phyloP scores from a whole-genome alignment of 331 rosid genomes.

The Pyracantha coccinea region DNA sequence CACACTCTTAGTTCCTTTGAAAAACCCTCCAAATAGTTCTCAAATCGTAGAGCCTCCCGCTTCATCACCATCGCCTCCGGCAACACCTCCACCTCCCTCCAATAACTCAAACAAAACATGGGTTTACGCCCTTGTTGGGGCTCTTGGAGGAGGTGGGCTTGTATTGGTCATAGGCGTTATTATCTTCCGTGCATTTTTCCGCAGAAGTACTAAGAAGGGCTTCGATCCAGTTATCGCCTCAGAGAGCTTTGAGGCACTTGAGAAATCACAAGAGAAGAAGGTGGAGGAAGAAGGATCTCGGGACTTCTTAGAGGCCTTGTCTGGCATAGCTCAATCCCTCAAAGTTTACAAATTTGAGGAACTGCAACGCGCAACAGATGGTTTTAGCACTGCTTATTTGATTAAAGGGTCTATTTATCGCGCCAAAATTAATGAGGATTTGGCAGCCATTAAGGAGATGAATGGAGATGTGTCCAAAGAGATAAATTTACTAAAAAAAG shows the following conservation, averaged over 20 bases:
- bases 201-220: conserved; percentile 30
- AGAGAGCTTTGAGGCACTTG: conserved; percentile 30
- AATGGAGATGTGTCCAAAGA: conserved; percentile 71
- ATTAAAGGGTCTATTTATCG: conserved; percentile 60
- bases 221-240: conserved; percentile 21
- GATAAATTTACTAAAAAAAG: conserved; percentile 50
- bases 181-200: conserved; percentile 22
- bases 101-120: conserved; percentile 39
- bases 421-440: conserved; percentile 56
- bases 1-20: conserved; percentile 69
- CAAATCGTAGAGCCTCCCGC: conserved; percentile 24
- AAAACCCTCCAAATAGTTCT: conserved; percentile 47
- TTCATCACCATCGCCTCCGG: conserved; percentile 29
- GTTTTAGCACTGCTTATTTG: conserved; percentile 42
- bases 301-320: conserved; percentile 41
- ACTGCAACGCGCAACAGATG: conserved; percentile 58
- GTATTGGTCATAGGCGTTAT: conserved; percentile 17
- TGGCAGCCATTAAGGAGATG: conserved; percentile 56
- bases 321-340: conserved; percentile 52
- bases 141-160: conserved; percentile 42
- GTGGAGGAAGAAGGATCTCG: conserved; percentile 23
- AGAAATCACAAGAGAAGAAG: conserved; percentile 23
- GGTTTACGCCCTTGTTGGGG: conserved; percentile 62
- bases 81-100: conserved; percentile 26
- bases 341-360: conserved; percentile 62